Conservation (phyloP, 169 alveolate genomes). For the Cryptosporidium ryanae region DNA sequence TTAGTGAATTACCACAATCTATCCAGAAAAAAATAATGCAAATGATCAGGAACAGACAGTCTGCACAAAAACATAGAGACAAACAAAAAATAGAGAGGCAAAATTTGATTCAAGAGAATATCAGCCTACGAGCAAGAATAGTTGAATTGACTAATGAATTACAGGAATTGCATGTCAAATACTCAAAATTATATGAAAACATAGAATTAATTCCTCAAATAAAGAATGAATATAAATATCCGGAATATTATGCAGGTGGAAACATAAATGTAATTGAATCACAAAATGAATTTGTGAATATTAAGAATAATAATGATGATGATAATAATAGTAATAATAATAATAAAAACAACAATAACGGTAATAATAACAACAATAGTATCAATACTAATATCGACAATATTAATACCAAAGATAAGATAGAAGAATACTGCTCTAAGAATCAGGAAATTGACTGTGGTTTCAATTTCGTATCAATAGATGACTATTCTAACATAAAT, state of each 20-base stretch:
- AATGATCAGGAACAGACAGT: slow-evolving; percentile 73
- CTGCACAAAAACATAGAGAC: slow-evolving; percentile 73
- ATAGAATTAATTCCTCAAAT: slow-evolving; percentile 33
- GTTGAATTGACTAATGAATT: slow-evolving; percentile 60
- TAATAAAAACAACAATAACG: too few species aligned
- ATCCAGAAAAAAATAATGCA: slow-evolving; percentile 65
- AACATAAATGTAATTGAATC: slow-evolving; percentile 18
- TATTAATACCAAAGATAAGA: slow-evolving; percentile 26
- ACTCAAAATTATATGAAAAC: slow-evolving; percentile 21
- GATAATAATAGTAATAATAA: too few species aligned
- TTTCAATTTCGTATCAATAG: slow-evolving; percentile 35
- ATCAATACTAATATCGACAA: too few species aligned
- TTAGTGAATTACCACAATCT: slow-evolving; percentile 49
- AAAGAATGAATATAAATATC: slow-evolving; percentile 35
- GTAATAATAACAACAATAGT: too few species aligned
- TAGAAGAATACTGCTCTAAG: slow-evolving; percentile 22
- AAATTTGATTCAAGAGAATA: slow-evolving; percentile 55
- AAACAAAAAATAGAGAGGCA: slow-evolving; percentile 72
- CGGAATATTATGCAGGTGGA: slow-evolving; percentile 1
- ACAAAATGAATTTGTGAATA: slow-evolving; percentile 6
- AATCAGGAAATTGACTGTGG: slow-evolving; percentile 73
- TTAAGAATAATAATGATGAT: slow-evolving; percentile 5
- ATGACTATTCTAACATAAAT: slow-evolving; percentile 50
- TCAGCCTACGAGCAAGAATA: slow-evolving; percentile 34
- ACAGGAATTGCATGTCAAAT: slow-evolving; percentile 45